Evolutionary conservation across 495 filamentous ascomycete species (phyloP), one percentile per base, ranked within the genome.

Genomic region (Lophium mytilinum): DNA sequence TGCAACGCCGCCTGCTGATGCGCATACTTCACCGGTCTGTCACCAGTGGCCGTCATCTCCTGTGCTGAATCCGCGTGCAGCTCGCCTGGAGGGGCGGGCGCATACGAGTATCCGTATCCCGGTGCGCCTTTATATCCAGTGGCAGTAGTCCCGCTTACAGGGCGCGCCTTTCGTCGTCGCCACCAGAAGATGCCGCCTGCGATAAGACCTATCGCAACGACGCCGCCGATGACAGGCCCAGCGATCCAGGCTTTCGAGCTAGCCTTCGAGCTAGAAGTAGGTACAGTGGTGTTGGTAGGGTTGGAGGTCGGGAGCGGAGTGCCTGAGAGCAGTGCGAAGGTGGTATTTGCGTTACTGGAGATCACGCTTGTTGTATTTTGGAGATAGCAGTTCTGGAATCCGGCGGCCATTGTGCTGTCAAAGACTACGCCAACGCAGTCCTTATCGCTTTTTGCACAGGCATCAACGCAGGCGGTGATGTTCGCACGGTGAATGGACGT

Each of bases 301-400:
- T 46, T 56, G 7, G 51, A 52, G 7, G 50, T 36, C 17, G 56
- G 55, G 12, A 51, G 14, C n/a, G 55, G 33, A 10, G 58, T 50
- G 30, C 51, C 60, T 6, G 61, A 18, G 19, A 62, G 35, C 14
- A 54, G 18, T 12, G 60, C 60, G 43, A 57, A 62, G 8, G 51
- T 58, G 9, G 49, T 42, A 4, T 42, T 50, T 0, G 60, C 15
- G 37, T 43, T 18, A n/a, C 54, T 37, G 15, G 1, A 49, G 17
- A 57, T 50, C 1, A 57, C 42, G 14, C 35, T 45, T 1, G 55
- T 62, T 9, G 60, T 57, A 24, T 58, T 62, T 17, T 59, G 55
- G 11, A 63, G 46, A 21, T 63, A 63, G 39, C 61, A 63, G 52
- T 63, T 63, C 50, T 50, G n/a, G 37, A 53, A 63, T n/a, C 61